Percentiles rank a stretch among this genome's conserved stretches.
phyloP scores from a whole-genome alignment of 2,329 filamentous ascomycete genomes.

The Penicillium sp. region DNA sequence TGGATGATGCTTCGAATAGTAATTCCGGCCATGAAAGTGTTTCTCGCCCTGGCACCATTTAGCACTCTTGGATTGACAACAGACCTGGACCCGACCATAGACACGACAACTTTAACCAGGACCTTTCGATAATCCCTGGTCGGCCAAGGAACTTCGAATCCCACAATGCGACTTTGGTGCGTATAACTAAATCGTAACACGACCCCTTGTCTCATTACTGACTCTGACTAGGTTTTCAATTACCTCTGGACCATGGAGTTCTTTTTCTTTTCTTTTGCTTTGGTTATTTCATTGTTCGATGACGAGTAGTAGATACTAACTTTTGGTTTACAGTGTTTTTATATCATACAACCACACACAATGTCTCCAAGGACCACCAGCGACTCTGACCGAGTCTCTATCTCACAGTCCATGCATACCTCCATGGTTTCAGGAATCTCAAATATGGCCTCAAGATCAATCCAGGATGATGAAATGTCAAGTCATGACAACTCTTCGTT shows the following conservation, averaged over 20 bases:
- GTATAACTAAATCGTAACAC: neutral
- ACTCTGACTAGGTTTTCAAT: conserved; percentile 10
- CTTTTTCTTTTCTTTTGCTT: conserved; percentile 13
- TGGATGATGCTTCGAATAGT: conserved; percentile 11
- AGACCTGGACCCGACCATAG: conserved; percentile 9
- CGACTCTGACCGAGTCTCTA: conserved; percentile 39
- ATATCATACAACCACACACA: conserved; percentile 27
- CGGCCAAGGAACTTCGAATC: conserved; percentile 7
- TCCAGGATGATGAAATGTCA: conserved; percentile 47
- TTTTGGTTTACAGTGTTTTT: conserved; percentile 33
- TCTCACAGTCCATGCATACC: conserved; percentile 39
- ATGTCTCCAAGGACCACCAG: conserved; percentile 43
- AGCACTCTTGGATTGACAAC: conserved; percentile 5
- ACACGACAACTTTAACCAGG: conserved; percentile 10
- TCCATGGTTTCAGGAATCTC: conserved; percentile 39
- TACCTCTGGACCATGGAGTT: conserved; percentile 21
- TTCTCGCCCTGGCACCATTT: neutral
- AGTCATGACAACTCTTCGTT: conserved; percentile 45
- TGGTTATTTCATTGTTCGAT: conserved; percentile 11
- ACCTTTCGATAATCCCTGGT: neutral
- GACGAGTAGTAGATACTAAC: conserved; percentile 36
- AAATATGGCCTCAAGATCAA: conserved; percentile 40
- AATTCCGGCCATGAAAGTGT: conserved; percentile 7
- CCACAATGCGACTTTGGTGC: conserved; percentile 15
- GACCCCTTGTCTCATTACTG: conserved; percentile 6